A percentile compares a stretch with the other conserved stretches of the same genome.
phyloP scores from a whole-genome alignment of 768 basidiomycete species.

The Brasilioporus rufonigricans region DNA sequence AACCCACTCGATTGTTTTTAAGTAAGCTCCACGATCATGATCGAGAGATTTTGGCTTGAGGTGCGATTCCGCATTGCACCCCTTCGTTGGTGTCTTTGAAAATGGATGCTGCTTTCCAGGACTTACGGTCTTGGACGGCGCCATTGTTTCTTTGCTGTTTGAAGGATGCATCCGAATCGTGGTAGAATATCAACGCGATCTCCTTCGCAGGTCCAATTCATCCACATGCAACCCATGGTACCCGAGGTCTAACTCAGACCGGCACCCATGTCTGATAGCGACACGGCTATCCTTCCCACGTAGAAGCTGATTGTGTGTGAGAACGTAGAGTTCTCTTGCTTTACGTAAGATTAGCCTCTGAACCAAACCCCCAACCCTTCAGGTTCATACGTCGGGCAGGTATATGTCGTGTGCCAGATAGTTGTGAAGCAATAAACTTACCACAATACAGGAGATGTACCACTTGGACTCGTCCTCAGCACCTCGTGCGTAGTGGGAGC shows the following conservation, averaged over 20 bases:
- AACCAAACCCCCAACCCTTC: not conserved
- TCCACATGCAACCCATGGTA: too few relatives aligned
- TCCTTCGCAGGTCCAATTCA: too few relatives aligned
- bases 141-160: too few relatives aligned
- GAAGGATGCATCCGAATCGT: too few relatives aligned
- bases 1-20: too few relatives aligned
- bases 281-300: conserved; percentile 1
- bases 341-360: not conserved
- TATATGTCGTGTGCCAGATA: not conserved
- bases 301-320: conserved; percentile 1
- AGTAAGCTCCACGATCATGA: too few relatives aligned
- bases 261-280: not conserved
- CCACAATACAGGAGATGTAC: not conserved
- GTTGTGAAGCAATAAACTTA: not conserved
- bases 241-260: too few relatives aligned
- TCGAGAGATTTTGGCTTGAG: too few relatives aligned
- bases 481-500: not conserved
- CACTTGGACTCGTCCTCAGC: not conserved
- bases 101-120: not conserved
- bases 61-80: too few relatives aligned
- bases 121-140: not conserved
- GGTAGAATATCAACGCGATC: too few relatives aligned
- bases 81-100: too few relatives aligned
- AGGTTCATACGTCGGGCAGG: not conserved
- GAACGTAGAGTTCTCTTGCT: not conserved